Conservation (phyloP, 352 stramenopile species). For the Phytophthora colocasiae region DNA sequence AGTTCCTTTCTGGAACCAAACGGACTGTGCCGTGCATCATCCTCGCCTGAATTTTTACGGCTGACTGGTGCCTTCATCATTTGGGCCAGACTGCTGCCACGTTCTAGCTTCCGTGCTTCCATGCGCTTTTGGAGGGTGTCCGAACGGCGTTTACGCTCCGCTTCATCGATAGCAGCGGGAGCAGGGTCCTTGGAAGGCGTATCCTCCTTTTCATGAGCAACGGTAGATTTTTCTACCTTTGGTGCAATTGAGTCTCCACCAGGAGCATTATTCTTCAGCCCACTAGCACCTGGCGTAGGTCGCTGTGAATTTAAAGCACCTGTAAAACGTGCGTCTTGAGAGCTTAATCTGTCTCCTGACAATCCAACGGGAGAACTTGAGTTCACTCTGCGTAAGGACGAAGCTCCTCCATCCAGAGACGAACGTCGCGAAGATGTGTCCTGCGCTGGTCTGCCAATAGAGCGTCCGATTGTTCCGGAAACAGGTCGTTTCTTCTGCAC, state of each 20-base stretch:
- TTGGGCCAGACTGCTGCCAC: constrained; percentile 43
- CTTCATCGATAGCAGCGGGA: constrained; percentile 35
- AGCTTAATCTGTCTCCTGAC: constrained; percentile 16
- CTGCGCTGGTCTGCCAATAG: constrained; percentile 19
- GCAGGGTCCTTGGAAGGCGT: constrained; percentile 11
- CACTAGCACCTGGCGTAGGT: constrained; percentile 16
- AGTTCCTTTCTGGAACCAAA: constrained; percentile 26
- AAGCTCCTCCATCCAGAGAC: constrained; percentile 39
- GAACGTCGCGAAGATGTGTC: constrained; percentile 35
- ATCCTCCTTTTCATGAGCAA: constrained; percentile 28
- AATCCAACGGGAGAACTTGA: constrained; percentile 21
- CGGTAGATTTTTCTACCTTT: constrained; percentile 23
- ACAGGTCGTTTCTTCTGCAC: constrained; percentile 35
- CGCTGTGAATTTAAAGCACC: constrained; percentile 22
- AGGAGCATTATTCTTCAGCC: constrained; percentile 25
- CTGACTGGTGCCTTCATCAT: constrained; percentile 41
- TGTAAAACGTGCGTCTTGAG: constrained; percentile 27
- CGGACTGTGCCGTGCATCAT: constrained; percentile 18
- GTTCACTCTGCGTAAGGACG: constrained; percentile 27
- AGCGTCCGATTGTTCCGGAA: constrained; percentile 33
- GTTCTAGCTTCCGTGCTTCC: constrained; percentile 49
- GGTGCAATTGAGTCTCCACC: constrained; percentile 24
- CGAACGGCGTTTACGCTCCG: constrained; percentile 44
- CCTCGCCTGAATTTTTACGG: constrained; percentile 27
- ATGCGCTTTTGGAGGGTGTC: constrained; percentile 50